Percentiles rank a stretch among this genome's conserved stretches.
Conservation (phyloP, 2,329 filamentous ascomycete genomes). For the Pestalotiopsis sp. region DNA sequence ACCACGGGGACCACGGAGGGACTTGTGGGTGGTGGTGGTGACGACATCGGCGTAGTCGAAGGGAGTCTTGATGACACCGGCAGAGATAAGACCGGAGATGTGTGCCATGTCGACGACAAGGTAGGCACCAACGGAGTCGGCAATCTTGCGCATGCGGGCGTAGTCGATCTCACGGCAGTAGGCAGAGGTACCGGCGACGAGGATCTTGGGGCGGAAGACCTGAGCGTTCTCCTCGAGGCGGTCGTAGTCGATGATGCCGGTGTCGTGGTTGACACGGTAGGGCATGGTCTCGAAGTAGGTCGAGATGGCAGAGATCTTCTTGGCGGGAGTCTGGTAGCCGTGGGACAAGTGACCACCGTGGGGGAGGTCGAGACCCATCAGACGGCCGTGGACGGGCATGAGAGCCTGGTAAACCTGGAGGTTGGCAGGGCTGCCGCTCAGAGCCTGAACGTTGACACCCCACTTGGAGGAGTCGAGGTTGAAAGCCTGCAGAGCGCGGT, state of each 20-base stretch:
- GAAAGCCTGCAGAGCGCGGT: conserved; percentile 90
- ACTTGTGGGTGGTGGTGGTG: conserved; percentile 99
- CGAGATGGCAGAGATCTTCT: conserved; percentile 97
- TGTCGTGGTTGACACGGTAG: conserved; percentile 86
- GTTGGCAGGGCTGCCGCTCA: conserved; percentile 93
- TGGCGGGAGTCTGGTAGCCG: conserved; percentile 94
- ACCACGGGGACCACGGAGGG: conserved; percentile 92
- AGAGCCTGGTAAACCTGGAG: conserved; percentile 97
- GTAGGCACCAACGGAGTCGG: conserved; percentile 91
- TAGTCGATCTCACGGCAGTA: conserved; percentile 99
- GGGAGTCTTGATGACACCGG: conserved; percentile 89
- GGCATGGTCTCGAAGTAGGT: conserved; percentile 99
- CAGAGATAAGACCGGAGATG: conserved; percentile 94
- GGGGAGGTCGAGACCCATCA: conserved; percentile 95
- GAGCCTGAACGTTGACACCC: conserved; percentile 98
- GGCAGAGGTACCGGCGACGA: conserved; percentile 94
- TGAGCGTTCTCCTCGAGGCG: conserved; percentile 85
- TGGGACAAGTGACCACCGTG: conserved; percentile 95
- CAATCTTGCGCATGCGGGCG: conserved; percentile 92
- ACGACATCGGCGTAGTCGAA: conserved; percentile 94
- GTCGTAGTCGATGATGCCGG: conserved; percentile 97
- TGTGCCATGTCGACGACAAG: conserved; percentile 98
- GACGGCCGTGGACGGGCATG: conserved; percentile 90
- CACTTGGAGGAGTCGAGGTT: conserved; percentile 84
- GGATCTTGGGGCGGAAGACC: conserved; percentile 93